Percentiles rank a stretch among this genome's conserved stretches.
These are phyloP conservation scores for Favolaschia claudopus DNA, from an alignment of 768 basidiomycete genomes.

Conservation along the genomic window DNA sequence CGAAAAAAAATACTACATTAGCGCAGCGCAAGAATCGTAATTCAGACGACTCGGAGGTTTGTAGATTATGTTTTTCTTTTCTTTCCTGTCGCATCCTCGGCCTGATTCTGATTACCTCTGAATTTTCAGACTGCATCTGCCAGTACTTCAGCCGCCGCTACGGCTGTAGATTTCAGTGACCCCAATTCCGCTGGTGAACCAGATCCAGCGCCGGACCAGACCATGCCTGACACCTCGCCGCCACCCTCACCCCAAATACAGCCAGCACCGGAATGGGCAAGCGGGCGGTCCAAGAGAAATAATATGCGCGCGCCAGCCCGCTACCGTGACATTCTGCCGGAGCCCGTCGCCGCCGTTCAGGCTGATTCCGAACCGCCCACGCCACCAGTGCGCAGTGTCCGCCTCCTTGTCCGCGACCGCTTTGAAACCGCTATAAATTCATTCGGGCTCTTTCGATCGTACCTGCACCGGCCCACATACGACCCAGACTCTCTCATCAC, in stretches of 20 bases:
- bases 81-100: too few relatives aligned
- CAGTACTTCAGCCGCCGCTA: too few relatives aligned
- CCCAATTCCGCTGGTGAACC: too few relatives aligned
- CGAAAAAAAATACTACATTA: too few relatives aligned
- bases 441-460: conserved; percentile 13
- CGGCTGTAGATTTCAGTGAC: too few relatives aligned
- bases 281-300: background rate
- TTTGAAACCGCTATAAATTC: conserved; percentile 3
- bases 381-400: background rate
- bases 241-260: background rate
- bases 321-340: conserved; percentile 2
- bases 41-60: too few relatives aligned
- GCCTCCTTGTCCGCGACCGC: conserved; percentile 13
- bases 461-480: conserved; percentile 21
- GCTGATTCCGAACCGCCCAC: background rate
- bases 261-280: background rate
- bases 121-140: too few relatives aligned
- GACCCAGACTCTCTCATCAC: conserved; percentile 16
- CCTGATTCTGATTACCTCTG: too few relatives aligned
- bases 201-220: too few relatives aligned
- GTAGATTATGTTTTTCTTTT: too few relatives aligned
- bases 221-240: too few relatives aligned
- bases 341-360: background rate
- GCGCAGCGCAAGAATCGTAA: too few relatives aligned
- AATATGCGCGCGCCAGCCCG: background rate